Conservation (phyloP, 2,329 filamentous ascomycete genomes). For the Calonectria fujianensis region DNA sequence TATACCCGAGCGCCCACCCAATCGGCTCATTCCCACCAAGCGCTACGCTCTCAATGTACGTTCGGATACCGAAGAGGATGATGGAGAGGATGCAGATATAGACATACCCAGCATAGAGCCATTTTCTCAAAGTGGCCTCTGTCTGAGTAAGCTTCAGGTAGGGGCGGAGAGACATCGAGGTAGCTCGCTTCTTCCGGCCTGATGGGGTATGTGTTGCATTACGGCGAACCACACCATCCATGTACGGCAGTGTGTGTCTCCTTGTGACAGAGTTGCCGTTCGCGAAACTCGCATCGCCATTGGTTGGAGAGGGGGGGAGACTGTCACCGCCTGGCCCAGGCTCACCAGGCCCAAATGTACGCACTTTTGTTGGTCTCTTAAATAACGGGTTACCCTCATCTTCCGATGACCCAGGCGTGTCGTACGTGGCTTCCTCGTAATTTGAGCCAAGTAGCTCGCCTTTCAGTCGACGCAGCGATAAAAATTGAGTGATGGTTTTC, state of each 20-base stretch:
- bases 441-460: conserved; percentile 59
- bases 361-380: conserved; percentile 54
- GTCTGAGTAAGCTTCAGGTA: conserved; percentile 87
- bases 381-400: conserved; percentile 54
- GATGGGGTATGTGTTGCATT: conserved; percentile 74
- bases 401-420: conserved; percentile 58
- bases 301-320: conserved; percentile 45
- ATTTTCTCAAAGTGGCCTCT: conserved; percentile 86
- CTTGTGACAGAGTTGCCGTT: conserved; percentile 55
- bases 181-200: conserved; percentile 79
- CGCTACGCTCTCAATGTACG: conserved; percentile 80
- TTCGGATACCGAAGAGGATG: conserved; percentile 82
- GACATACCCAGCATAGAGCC: conserved; percentile 87
- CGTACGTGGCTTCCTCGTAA: conserved; percentile 58
- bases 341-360: conserved; percentile 55
- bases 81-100: conserved; percentile 81
- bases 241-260: conserved; percentile 73
- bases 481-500: conserved; percentile 63
- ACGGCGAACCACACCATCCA: conserved; percentile 59
- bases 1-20: conserved; percentile 93
- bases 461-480: conserved; percentile 70
- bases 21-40: conserved; percentile 86
- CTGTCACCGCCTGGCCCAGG: conserved; percentile 40
- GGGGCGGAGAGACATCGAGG: conserved; percentile 79
- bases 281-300: conserved; percentile 44